These are phyloP conservation scores for Vanilla planifolia DNA, from an alignment of 106 monocot genomes.

Conservation along the genomic window DNA sequence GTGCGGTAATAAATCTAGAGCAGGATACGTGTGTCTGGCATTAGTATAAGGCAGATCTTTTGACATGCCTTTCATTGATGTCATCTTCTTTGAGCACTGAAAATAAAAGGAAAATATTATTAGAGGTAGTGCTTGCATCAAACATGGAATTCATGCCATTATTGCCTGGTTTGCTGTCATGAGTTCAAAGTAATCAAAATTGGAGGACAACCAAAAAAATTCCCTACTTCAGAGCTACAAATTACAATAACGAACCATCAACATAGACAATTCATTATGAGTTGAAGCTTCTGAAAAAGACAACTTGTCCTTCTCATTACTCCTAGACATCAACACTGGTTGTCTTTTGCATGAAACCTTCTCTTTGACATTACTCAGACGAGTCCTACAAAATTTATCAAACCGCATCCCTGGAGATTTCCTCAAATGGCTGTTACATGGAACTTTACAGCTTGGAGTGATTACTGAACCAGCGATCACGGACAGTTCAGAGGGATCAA, in stretches of 20 bases:
- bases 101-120: conserved; percentile 1
- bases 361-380: conserved; percentile 13
- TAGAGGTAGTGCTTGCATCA: neutral
- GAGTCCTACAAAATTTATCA: conserved; percentile 2
- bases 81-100: conserved; percentile 23
- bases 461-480: conserved; percentile 28
- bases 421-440: conserved; percentile 3
- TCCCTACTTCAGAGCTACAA: neutral
- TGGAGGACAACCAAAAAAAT: neutral
- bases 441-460: conserved; percentile 15
- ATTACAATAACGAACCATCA: conserved; percentile 22
- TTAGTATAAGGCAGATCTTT: conserved; percentile 23
- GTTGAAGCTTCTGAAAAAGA: conserved; percentile 17
- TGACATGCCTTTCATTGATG: conserved; percentile 6
- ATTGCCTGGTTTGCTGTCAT: neutral
- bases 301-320: conserved; percentile 18
- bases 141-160: neutral
- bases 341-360: conserved; percentile 9
- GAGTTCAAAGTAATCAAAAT: too few species aligned
- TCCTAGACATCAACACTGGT: conserved; percentile 4
- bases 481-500: conserved; percentile 60
- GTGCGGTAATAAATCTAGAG: too few species aligned
- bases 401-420: conserved; percentile 21
- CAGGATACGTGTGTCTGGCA: conserved; percentile 54
- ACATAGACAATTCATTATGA: conserved; percentile 7